Evolutionary conservation across 495 filamentous ascomycete species (phyloP), one percentile per base, ranked within the genome.

Genomic region (Penicillium maclennaniae): DNA sequence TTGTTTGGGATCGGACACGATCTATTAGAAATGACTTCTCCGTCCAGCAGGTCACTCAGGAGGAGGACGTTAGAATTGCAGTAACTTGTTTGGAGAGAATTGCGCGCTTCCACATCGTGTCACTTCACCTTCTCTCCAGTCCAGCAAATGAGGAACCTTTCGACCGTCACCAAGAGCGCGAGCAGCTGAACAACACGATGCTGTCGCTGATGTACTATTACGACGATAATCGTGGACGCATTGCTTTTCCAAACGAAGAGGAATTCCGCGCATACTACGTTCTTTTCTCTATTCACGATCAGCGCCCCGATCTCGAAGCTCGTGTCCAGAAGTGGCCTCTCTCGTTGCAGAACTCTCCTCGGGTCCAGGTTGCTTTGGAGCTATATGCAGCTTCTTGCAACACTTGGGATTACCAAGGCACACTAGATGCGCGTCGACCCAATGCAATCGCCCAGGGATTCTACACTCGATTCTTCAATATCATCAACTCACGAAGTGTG

Each of bases 21-120:
- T 90, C 88, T 7, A 87, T 99, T 51, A 83, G 95, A 26, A 92
- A 93, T 55, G 95, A 99, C 65, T 95, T 97, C 59, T 92, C 91
- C 1, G 89, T 96, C 46, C 91, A 96, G 59, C 84, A 88, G 58
- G 75, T 91, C 28, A 84, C 83, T 0, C 81, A 84, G 7, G 79
- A 85, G 43, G 76, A 82, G 36, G 76, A 85, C 54, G 80, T 91
- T n/a, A 75, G 80, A 28, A 77, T 78, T 10, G 81, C 83, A 4
- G 83, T 96, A 1, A 84, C 87, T 36, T 95, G 90, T 62, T 85
- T 95, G 37, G 93, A 97, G 68, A 81, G 85, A 15, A 96, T 96
- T 48, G 86, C 88, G 15, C 86, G 95, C 36, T 95, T 97, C 51
- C 95, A 97, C 61, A 92, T 95, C 38, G 74, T 91, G 3, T 85